These are phyloP conservation scores for Linnemannia elongata DNA, from an alignment of 192 early-diverging fungal genomes.

Conservation along the genomic window DNA sequence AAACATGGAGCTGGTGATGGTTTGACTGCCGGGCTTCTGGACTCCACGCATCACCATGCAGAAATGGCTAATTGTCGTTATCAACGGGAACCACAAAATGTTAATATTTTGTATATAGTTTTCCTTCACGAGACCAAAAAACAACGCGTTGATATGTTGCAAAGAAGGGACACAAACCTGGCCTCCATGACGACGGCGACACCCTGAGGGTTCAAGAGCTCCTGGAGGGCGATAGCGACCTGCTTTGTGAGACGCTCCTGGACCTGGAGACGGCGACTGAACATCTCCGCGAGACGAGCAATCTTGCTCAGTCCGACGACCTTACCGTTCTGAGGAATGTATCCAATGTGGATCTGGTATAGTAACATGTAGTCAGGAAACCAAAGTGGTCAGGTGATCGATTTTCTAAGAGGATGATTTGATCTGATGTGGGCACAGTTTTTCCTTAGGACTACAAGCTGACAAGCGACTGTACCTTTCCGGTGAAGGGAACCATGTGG, in stretches of 20 bases:
- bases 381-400: neutral
- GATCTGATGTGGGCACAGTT: neutral
- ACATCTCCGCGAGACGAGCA: constrained; percentile 99
- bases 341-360: constrained; percentile 90
- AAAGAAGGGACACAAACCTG: constrained; percentile 61
- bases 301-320: constrained; percentile 98
- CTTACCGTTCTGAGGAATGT: constrained; percentile 91
- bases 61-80: constrained; percentile 74
- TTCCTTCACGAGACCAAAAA: neutral
- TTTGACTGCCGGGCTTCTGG: constrained; percentile 95
- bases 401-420: neutral
- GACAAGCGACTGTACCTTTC: constrained; percentile 73
- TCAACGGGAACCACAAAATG: neutral
- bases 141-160: neutral
- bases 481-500: constrained; percentile 98
- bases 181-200: constrained; percentile 99
- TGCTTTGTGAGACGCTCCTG: constrained; percentile 99
- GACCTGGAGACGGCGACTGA: constrained; percentile 94
- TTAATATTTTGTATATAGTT: neutral
- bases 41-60: constrained; percentile 99
- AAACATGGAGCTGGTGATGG: constrained; percentile 97
- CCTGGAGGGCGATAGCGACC: constrained; percentile 90
- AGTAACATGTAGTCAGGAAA: neutral
- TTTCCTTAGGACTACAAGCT: too few species aligned
- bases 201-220: constrained; percentile 94